Conservation (phyloP, 1,284 basidiomycete genomes). For the Ganoderma leucocontextum region DNA sequence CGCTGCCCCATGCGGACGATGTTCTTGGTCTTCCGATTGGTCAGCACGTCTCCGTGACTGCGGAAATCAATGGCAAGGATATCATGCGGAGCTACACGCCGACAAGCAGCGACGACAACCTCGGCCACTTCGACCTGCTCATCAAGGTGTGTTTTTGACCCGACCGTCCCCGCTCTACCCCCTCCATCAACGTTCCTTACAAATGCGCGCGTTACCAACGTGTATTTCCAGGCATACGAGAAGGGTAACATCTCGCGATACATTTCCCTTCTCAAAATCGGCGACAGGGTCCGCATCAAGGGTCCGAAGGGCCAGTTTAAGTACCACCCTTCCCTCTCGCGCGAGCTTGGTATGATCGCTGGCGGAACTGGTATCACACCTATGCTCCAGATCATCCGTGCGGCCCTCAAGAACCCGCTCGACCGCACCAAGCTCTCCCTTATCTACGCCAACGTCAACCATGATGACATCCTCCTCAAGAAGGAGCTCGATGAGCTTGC, state of each 20-base stretch:
- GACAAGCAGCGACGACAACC: constrained; percentile 91
- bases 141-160: constrained; percentile 76
- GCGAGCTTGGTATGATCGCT: constrained; percentile 94
- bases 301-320: constrained; percentile 96
- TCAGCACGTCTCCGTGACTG: constrained; percentile 93
- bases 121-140: constrained; percentile 94
- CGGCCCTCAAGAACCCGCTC: constrained; percentile 84
- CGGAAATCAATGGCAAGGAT: constrained; percentile 91
- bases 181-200: constrained; percentile 11
- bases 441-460: constrained; percentile 96
- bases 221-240: constrained; percentile 82
- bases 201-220: constrained; percentile 12
- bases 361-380: constrained; percentile 97
- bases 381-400: constrained; percentile 96
- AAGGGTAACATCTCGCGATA: constrained; percentile 95
- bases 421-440: constrained; percentile 87
- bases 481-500: constrained; percentile 87
- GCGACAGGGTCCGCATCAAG: constrained; percentile 88
- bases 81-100: constrained; percentile 95
- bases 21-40: constrained; percentile 94
- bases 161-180: constrained; percentile 6
- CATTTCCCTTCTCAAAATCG: constrained; percentile 83
- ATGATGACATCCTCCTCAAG: constrained; percentile 88
- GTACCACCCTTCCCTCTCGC: constrained; percentile 74
- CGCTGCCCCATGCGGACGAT: constrained; percentile 75